Evolutionary conservation across 768 basidiomycete species (phyloP), one percentile per base, ranked within the genome.

Genomic region (Fomitopsis serialis): DNA sequence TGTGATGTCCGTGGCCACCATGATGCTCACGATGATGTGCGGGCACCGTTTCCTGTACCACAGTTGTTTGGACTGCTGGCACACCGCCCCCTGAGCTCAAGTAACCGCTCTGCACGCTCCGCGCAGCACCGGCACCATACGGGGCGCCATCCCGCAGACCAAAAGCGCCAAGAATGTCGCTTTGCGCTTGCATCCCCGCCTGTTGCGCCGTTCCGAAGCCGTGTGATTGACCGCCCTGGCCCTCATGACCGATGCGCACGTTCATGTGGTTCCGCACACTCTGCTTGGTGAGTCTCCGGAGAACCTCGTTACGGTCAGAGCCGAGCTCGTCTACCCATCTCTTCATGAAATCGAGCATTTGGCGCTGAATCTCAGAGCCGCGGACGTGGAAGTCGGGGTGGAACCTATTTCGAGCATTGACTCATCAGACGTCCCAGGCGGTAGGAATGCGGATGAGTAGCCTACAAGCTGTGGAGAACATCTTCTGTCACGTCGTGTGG

Each of bases 301-400:
- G 61, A 35, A 80, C 69, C 23, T 76, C 74, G 25, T 72, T 64
- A 55, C 80, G 75, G 52, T 73, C 72, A 13, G 68, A 48, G 3
- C 80, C 78, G 12, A 84, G 76, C 8, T 69, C 70, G 45, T 77
- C 64, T 36, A 82, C 72, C 89, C 88, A 91, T 40, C 66, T 69
- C 37, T 68, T 71, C 80, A 92, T 78, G 59, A 74, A 80, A 55
- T 79, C 78, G 55, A 89, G 65, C 89, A 93, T 92, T 60, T 88
- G 81, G 50, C 79, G 75, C 66, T 92, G 90, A 29, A 92, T 73
- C 54, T 77, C 75, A 1, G 85, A 87, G 56, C 72, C 67, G 29
- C 67, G 62, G 63, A 84, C 77, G 64, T 85, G 82, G 75, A 91
- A 93, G 57, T 89, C 85, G 15, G 91, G 90, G 66, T 93, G 90